These are phyloP conservation scores for Brassica napus DNA, from an alignment of 345 rosid species.

Conservation along the genomic window DNA sequence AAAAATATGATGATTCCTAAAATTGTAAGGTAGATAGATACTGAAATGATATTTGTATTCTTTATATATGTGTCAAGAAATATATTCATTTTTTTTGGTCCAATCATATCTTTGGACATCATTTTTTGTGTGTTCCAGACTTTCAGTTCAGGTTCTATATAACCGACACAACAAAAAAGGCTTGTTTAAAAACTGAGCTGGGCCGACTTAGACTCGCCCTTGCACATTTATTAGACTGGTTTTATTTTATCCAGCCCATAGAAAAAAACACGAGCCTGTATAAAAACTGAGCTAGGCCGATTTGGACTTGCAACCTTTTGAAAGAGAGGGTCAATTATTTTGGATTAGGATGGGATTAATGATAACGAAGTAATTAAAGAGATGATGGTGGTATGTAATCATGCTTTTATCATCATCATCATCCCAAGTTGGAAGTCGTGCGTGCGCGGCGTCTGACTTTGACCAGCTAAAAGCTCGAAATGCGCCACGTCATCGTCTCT, in stretches of 20 bases:
- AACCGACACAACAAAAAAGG: background rate
- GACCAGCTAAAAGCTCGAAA: conserved; percentile 27
- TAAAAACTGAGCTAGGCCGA: background rate
- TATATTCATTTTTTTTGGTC: background rate
- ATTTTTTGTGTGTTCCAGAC: too few relatives aligned
- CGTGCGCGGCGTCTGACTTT: conserved; percentile 36
- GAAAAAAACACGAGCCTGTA: background rate
- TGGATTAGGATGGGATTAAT: background rate
- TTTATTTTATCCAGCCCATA: background rate
- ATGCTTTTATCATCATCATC: background rate
- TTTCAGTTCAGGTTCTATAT: too few relatives aligned
- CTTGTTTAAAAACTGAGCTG: background rate
- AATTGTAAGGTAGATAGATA: too few relatives aligned
- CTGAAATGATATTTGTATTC: background rate
- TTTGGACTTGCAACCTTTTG: background rate
- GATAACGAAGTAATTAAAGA: too few relatives aligned
- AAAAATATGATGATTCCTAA: too few relatives aligned
- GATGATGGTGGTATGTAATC: too few relatives aligned
- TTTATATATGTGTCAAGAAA: background rate
- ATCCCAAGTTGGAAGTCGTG: conserved; percentile 27
- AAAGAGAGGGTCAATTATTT: background rate
- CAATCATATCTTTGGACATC: too few relatives aligned
- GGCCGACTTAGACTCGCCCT: background rate
- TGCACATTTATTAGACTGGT: background rate
- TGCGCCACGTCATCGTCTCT: conserved; percentile 35